Evolutionary conservation across 1,284 basidiomycete genomes (phyloP).

Genomic region (Macrocystidia cucumis): DNA sequence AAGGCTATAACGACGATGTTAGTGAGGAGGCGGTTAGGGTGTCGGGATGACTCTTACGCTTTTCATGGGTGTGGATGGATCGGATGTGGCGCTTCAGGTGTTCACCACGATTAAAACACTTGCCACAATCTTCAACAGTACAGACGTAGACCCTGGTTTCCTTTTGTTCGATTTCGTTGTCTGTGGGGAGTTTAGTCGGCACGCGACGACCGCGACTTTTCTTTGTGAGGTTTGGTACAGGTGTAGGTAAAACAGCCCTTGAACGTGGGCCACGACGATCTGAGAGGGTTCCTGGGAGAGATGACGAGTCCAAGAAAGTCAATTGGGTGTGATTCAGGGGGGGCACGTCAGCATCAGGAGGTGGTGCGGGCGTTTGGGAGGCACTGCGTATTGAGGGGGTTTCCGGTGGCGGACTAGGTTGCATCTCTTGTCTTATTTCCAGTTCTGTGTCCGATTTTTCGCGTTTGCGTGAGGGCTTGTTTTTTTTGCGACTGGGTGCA

Average conservation of each 20-base stretch:
- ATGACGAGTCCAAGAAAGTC: slow-evolving; percentile 13
- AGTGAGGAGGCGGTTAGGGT: slow-evolving; percentile 5
- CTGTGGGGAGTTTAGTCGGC: slow-evolving; percentile 34
- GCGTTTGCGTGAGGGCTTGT: slow-evolving; percentile 3
- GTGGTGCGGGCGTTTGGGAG: not conserved
- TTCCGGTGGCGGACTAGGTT: slow-evolving; percentile 4
- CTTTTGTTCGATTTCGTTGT: slow-evolving; percentile 24
- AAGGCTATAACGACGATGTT: slow-evolving; percentile 44
- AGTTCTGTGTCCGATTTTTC: slow-evolving; percentile 1
- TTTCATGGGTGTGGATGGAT: slow-evolving; percentile 71
- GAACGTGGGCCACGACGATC: slow-evolving; percentile 21
- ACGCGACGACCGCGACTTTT: slow-evolving; percentile 65
- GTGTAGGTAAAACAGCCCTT: slow-evolving; percentile 41
- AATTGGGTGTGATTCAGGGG: slow-evolving; percentile 9
- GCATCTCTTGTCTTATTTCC: slow-evolving; percentile 2
- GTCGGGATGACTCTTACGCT: slow-evolving; percentile 44
- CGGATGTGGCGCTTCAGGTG: slow-evolving; percentile 75
- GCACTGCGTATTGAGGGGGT: slow-evolving; percentile 9
- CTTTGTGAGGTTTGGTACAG: slow-evolving; percentile 66
- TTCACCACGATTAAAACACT: slow-evolving; percentile 67
- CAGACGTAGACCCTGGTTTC: slow-evolving; percentile 50
- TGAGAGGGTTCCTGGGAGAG: slow-evolving; percentile 10
- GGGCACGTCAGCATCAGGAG: too few species aligned
- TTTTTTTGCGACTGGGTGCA: slow-evolving; percentile 9
- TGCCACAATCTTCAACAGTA: slow-evolving; percentile 60